Conservation (phyloP, 2,329 filamentous ascomycete genomes). For the Kalaharituber pfeilii region DNA sequence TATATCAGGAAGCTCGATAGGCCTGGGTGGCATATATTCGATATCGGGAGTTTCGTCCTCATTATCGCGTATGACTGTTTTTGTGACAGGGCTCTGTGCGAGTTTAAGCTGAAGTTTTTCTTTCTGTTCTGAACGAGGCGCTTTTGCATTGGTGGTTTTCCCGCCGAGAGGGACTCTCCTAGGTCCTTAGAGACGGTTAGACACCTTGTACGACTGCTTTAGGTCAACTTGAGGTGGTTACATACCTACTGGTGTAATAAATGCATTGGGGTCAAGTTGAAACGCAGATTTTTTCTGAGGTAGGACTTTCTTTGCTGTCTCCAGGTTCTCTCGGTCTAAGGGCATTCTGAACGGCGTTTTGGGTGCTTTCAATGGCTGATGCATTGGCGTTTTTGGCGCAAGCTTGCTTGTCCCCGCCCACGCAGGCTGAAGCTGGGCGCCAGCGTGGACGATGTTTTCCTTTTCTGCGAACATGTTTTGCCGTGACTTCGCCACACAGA, state of each 20-base stretch:
- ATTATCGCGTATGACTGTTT: conserved; percentile 33
- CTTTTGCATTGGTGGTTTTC: conserved; percentile 94
- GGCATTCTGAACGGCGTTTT: conserved; percentile 69
- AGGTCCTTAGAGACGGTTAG: neutral
- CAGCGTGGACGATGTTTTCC: conserved; percentile 14
- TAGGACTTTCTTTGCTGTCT: conserved; percentile 39
- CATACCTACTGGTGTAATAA: conserved; percentile 68
- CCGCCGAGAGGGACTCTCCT: conserved; percentile 28
- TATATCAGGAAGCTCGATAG: conserved; percentile 46
- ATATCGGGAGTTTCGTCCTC: conserved; percentile 52
- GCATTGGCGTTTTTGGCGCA: conserved; percentile 59
- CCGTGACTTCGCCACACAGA: no score
- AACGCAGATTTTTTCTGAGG: conserved; percentile 26
- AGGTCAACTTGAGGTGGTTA: conserved; percentile 5
- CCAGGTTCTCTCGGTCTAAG: conserved; percentile 69
- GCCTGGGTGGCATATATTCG: conserved; percentile 72
- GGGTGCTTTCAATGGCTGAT: conserved; percentile 38
- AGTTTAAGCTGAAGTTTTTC: conserved; percentile 21
- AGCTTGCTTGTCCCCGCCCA: conserved; percentile 23
- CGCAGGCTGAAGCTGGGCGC: conserved; percentile 9
- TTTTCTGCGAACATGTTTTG: conserved; percentile 32
- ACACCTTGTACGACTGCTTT: neutral
- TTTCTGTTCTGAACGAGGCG: conserved; percentile 35
- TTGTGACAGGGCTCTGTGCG: conserved; percentile 32
- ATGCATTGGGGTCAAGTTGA: conserved; percentile 38